Evolutionary conservation across 441 rosid genomes (phyloP).

Genomic region (Syzygium malaccense): DNA sequence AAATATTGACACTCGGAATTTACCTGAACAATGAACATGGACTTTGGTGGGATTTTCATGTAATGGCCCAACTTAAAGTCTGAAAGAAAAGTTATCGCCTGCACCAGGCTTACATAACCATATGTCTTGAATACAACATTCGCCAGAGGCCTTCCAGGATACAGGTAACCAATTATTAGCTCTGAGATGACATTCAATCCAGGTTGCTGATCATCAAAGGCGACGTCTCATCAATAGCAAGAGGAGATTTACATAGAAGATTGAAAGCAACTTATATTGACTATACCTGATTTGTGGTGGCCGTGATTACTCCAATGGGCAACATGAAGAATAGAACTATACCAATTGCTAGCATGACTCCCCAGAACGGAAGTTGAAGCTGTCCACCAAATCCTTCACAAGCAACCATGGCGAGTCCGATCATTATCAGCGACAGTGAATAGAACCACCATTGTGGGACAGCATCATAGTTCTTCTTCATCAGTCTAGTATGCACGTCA

Average conservation of each 20-base stretch:
- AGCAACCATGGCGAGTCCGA: conserved; percentile 21
- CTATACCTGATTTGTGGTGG: conserved; percentile 40
- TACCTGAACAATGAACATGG: conserved; percentile 50
- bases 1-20: not conserved
- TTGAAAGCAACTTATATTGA: not conserved
- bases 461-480: conserved; percentile 24
- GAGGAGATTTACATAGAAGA: not conserved
- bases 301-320: conserved; percentile 35
- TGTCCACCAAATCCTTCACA: conserved; percentile 36
- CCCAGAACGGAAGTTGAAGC: conserved; percentile 46
- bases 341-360: conserved; percentile 19
- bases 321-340: conserved; percentile 32
- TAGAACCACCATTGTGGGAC: conserved; percentile 40
- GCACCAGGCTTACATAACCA: conserved; percentile 28
- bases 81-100: conserved; percentile 28
- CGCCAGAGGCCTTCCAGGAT: conserved; percentile 46
- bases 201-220: conserved; percentile 21
- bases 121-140: conserved; percentile 40
- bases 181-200: conserved; percentile 43
- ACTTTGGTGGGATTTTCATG: conserved; percentile 47
- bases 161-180: conserved; percentile 37
- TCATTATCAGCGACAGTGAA: conserved; percentile 1
- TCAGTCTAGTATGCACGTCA: conserved; percentile 29
- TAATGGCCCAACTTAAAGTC: conserved; percentile 48
- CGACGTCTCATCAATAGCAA: not conserved